A percentile compares a stretch with the other conserved stretches of the same genome.
These are phyloP conservation scores for Thelonectria olida DNA, from an alignment of 2,329 filamentous ascomycete genomes.

Conservation along the genomic window DNA sequence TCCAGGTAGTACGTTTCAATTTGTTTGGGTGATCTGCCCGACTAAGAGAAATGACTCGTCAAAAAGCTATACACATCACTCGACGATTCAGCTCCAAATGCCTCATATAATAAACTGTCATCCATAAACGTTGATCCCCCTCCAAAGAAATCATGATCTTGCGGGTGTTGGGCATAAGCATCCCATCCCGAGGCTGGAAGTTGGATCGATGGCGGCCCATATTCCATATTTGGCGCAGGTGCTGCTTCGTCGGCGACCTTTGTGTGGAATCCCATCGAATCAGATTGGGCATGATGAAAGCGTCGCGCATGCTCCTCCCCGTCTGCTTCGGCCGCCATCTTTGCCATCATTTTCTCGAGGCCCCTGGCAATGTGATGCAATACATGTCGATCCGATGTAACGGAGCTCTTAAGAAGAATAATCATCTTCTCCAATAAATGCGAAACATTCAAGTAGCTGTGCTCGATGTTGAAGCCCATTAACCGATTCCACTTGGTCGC, in stretches of 20 bases:
- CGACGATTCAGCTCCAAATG: conserved; percentile 34
- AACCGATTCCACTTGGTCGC: conserved; percentile 45
- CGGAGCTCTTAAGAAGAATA: conserved; percentile 40
- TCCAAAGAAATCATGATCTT: conserved; percentile 22
- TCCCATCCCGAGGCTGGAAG: conserved; percentile 10
- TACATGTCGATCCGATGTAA: conserved; percentile 47
- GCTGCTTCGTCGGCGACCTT: neutral
- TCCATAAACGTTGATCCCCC: conserved; percentile 31
- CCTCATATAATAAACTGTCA: conserved; percentile 29
- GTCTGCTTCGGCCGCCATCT: conserved; percentile 17
- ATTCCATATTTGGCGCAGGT: neutral
- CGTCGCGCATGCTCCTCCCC: neutral
- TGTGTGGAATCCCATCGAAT: neutral
- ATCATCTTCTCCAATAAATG: conserved; percentile 45
- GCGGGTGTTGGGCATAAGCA: conserved; percentile 4
- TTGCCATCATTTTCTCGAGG: conserved; percentile 46
- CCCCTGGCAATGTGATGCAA: conserved; percentile 48
- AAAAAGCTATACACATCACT: conserved; percentile 25
- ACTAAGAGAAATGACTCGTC: conserved; percentile 18
- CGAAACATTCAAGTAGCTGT: conserved; percentile 37
- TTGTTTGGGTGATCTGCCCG: too few relatives aligned
- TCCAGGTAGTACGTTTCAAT: too few relatives aligned
- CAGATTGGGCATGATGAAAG: neutral
- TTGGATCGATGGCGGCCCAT: neutral
- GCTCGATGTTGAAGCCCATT: conserved; percentile 46